Evolutionary conservation across 495 filamentous ascomycete genomes (phyloP).

Genomic region (Lophiotrema nucula): DNA sequence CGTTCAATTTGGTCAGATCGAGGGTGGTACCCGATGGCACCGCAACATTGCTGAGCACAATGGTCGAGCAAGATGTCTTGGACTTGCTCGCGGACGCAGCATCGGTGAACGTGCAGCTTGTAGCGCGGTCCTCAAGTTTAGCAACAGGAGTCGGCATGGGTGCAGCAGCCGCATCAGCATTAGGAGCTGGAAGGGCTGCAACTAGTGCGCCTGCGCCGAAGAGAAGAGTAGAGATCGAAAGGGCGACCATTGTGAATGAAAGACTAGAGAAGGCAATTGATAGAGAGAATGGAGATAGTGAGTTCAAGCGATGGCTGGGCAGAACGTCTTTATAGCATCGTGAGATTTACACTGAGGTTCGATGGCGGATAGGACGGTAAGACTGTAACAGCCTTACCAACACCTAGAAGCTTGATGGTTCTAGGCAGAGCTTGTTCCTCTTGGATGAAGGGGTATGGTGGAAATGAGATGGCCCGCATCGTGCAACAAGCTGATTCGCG

Average conservation of each 20-base stretch:
- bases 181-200: conserved; percentile 8
- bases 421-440: background rate
- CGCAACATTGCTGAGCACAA: conserved; percentile 45
- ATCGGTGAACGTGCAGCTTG: conserved; percentile 46
- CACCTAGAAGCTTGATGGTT: background rate
- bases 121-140: conserved; percentile 11
- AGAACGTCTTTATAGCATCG: too few relatives aligned
- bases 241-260: background rate
- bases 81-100: conserved; percentile 43
- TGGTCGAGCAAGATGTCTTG: conserved; percentile 48
- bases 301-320: background rate
- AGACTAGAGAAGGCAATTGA: background rate
- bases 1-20: conserved; percentile 46
- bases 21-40: conserved; percentile 52
- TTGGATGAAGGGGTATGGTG: too few relatives aligned
- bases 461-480: too few relatives aligned
- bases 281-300: background rate
- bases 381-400: background rate
- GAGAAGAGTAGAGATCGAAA: background rate
- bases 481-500: too few relatives aligned
- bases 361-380: background rate
- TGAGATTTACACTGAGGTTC: background rate
- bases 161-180: background rate
- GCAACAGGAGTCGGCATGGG: conserved; percentile 1
- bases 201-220: conserved; percentile 16